Percentiles rank a stretch among this genome's conserved stretches.
phyloP scores from a whole-genome alignment of 1,284 basidiomycete species.

The Mixia osmundae region DNA sequence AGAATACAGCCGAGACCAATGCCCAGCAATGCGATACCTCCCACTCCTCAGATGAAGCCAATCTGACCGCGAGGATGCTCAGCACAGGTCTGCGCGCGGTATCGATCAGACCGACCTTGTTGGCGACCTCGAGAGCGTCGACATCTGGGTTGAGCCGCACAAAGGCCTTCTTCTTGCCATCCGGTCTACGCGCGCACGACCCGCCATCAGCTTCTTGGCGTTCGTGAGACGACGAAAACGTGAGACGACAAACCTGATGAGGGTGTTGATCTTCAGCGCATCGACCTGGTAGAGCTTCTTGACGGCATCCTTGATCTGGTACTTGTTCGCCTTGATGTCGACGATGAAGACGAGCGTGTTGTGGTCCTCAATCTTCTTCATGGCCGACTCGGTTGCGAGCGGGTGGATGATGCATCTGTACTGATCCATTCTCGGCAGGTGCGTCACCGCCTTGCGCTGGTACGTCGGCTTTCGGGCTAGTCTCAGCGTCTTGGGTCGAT shows the following conservation, averaged over 20 bases:
- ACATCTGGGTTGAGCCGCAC: slow-evolving; percentile 84
- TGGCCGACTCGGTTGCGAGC: slow-evolving; percentile 44
- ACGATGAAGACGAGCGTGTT: slow-evolving; percentile 98
- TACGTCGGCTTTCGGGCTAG: slow-evolving; percentile 70
- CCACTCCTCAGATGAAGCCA: slow-evolving; percentile 51
- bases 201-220: neutral
- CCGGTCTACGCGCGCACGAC: slow-evolving; percentile 36
- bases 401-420: slow-evolving; percentile 74
- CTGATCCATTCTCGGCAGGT: slow-evolving; percentile 93
- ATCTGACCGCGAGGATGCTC: slow-evolving; percentile 28
- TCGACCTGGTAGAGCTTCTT: slow-evolving; percentile 98
- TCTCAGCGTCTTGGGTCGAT: slow-evolving; percentile 82
- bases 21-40: too few relatives aligned
- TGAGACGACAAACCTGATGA: slow-evolving; percentile 50
- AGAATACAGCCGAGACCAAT: neutral
- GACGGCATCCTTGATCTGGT: slow-evolving; percentile 94
- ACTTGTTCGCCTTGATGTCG: slow-evolving; percentile 87
- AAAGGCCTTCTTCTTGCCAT: slow-evolving; percentile 99
- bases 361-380: slow-evolving; percentile 99
- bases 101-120: slow-evolving; percentile 47
- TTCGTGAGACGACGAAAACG: neutral
- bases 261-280: slow-evolving; percentile 87
- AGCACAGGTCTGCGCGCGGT: neutral
- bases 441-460: slow-evolving; percentile 78
- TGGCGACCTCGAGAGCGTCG: slow-evolving; percentile 92